Evolutionary conservation across 768 basidiomycete genomes (phyloP).

Genomic region (Russula brevipes): DNA sequence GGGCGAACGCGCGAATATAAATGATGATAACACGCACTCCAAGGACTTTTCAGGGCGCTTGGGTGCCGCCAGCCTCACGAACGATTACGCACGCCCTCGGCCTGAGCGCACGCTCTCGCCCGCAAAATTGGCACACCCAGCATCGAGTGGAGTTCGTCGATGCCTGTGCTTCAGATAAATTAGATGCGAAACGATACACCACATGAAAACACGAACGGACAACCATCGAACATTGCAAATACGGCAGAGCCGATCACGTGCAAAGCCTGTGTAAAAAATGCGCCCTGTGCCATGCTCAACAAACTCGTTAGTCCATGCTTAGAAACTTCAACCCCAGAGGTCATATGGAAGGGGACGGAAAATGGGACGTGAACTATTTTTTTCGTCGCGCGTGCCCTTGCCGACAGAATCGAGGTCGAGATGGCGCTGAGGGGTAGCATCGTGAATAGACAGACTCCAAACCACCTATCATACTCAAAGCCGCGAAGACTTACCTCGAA

Average conservation of each 20-base stretch:
- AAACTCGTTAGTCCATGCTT: too few species aligned
- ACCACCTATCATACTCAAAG: not conserved
- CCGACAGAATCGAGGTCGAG: not conserved
- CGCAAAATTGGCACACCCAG: not conserved
- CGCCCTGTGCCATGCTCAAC: too few species aligned
- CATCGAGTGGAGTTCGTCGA: not conserved
- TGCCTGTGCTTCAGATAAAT: not conserved
- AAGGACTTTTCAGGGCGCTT: not conserved
- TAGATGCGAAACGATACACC: too few species aligned
- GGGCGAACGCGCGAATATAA: too few species aligned
- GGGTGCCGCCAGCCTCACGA: not conserved
- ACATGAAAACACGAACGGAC: too few species aligned
- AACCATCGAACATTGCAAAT: not conserved
- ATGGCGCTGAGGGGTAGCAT: not conserved
- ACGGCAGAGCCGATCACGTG: not conserved
- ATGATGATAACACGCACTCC: not conserved
- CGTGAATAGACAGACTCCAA: not conserved
- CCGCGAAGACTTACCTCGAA: not conserved
- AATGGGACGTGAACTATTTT: not conserved
- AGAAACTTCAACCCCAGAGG: too few species aligned
- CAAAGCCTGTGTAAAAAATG: not conserved
- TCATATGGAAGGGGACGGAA: not conserved
- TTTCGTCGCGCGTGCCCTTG: not conserved
- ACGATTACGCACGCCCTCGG: conserved; percentile 4
- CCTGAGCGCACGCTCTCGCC: conserved; percentile 7